These are phyloP conservation scores for Cladosporium sp. DNA, from an alignment of 2,329 filamentous ascomycete species.

Conservation along the genomic window DNA sequence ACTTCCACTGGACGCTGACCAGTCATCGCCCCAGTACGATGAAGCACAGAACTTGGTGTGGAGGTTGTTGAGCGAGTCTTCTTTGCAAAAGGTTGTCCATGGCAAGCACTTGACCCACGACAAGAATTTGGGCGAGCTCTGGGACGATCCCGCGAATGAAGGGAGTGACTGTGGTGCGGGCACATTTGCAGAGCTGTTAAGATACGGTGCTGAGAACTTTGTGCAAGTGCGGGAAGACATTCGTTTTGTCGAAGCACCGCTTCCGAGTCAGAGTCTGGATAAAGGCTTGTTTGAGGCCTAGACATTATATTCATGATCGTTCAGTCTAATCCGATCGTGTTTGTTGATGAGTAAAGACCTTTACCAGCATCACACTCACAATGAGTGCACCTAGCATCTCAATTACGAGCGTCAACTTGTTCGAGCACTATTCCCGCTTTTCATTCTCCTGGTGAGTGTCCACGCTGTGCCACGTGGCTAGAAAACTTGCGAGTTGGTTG, in stretches of 20 bases:
- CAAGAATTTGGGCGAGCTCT: slow-evolving; percentile 31
- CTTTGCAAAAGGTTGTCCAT: slow-evolving; percentile 36
- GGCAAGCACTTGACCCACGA: slow-evolving; percentile 33
- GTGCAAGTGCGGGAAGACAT: slow-evolving; percentile 30
- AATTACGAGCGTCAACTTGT: no score
- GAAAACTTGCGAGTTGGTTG: not conserved
- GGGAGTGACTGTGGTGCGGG: slow-evolving; percentile 32
- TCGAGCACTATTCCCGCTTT: no score
- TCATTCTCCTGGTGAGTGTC: no score
- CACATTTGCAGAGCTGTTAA: slow-evolving; percentile 37
- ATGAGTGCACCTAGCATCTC: no score
- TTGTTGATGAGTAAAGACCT: not conserved
- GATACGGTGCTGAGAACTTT: slow-evolving; percentile 37
- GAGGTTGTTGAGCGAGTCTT: slow-evolving; percentile 30
- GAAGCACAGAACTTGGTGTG: slow-evolving; percentile 28
- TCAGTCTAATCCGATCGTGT: not conserved
- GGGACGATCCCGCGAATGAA: slow-evolving; percentile 33
- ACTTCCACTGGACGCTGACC: slow-evolving; percentile 12
- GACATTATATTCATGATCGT: not conserved
- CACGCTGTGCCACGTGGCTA: no score
- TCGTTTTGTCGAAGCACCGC: slow-evolving; percentile 19
- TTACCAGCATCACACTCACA: not conserved
- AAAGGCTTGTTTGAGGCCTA: not conserved
- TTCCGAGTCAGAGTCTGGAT: slow-evolving; percentile 13
- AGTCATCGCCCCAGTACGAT: slow-evolving; percentile 6